Percentiles rank a stretch among this genome's conserved stretches.
Conservation (phyloP, 148 eudicot genomes). For the Camellia japonica region DNA sequence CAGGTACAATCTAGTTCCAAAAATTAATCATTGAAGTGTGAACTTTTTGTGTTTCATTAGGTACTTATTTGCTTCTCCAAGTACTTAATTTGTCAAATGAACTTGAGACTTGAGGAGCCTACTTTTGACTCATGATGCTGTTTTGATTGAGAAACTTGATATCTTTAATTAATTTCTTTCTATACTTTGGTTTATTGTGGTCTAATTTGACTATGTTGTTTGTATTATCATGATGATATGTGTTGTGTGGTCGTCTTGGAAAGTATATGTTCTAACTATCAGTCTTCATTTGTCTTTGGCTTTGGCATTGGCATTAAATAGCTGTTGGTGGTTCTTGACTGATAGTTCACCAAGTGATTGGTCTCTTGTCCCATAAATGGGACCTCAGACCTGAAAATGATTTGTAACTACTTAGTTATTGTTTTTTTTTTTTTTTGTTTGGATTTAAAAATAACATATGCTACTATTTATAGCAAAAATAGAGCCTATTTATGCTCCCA, state of each 20-base stretch:
- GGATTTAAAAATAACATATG: background rate
- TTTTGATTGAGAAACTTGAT: conserved; percentile 5
- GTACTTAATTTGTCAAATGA: background rate
- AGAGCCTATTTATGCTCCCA: background rate
- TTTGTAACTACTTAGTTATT: background rate
- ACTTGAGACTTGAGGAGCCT: background rate
- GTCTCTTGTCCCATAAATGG: conserved; percentile 17
- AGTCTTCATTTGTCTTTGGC: conserved; percentile 21
- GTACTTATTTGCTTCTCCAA: background rate
- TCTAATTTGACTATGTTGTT: conserved; percentile 25
- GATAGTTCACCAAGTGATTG: conserved; percentile 14
- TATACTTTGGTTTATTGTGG: conserved; percentile 9
- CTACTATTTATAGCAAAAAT: conserved; percentile 2
- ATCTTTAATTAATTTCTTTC: conserved; percentile 7
- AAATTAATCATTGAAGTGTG: too few relatives aligned
- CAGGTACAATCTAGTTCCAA: conserved; percentile 38
- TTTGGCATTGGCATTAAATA: conserved; percentile 18
- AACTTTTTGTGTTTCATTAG: too few relatives aligned
- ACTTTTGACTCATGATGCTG: background rate
- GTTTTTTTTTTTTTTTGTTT: background rate
- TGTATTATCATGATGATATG: conserved; percentile 18
- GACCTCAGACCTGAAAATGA: conserved; percentile 5
- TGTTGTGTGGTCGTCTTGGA: conserved; percentile 18
- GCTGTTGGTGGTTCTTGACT: conserved; percentile 14
- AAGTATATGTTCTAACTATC: conserved; percentile 17